Conservation (phyloP, 305 asterid species). For the Fraxinus floribunda region DNA sequence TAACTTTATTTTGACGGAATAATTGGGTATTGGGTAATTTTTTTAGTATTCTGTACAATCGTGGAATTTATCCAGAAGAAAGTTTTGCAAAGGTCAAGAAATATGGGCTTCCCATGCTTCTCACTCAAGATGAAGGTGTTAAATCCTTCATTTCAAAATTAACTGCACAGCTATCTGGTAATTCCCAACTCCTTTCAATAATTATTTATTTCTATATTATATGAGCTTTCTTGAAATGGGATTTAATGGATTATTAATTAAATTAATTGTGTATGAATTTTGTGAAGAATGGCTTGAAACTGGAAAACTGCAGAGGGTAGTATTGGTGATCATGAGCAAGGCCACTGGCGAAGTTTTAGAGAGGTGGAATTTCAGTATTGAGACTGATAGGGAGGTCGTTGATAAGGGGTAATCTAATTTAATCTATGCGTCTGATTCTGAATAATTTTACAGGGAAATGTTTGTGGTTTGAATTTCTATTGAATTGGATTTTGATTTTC, state of each 20-base stretch:
- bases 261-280: slow-evolving; percentile 6
- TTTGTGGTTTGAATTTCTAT: not conserved
- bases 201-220: not conserved
- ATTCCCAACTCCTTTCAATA: not conserved
- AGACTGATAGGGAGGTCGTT: slow-evolving; percentile 75
- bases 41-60: slow-evolving; percentile 74
- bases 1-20: not conserved
- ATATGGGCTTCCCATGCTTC: slow-evolving; percentile 87
- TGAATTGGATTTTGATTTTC: slow-evolving; percentile 25
- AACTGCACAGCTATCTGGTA: slow-evolving; percentile 86
- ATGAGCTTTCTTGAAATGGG: not conserved
- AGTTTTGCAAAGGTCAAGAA: slow-evolving; percentile 84
- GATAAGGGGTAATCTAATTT: slow-evolving; percentile 73
- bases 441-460: not conserved
- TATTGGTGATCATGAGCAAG: slow-evolving; percentile 89
- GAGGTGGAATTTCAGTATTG: slow-evolving; percentile 95
- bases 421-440: not conserved
- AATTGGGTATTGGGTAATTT: not conserved
- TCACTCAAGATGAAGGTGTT: slow-evolving; percentile 89
- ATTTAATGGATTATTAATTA: not conserved
- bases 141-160: slow-evolving; percentile 77
- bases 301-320: slow-evolving; percentile 85
- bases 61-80: slow-evolving; percentile 88
- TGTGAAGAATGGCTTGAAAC: slow-evolving; percentile 79
- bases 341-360: slow-evolving; percentile 75